Conservation (phyloP, 306 rosid species). For the Boehmeria nivea region DNA sequence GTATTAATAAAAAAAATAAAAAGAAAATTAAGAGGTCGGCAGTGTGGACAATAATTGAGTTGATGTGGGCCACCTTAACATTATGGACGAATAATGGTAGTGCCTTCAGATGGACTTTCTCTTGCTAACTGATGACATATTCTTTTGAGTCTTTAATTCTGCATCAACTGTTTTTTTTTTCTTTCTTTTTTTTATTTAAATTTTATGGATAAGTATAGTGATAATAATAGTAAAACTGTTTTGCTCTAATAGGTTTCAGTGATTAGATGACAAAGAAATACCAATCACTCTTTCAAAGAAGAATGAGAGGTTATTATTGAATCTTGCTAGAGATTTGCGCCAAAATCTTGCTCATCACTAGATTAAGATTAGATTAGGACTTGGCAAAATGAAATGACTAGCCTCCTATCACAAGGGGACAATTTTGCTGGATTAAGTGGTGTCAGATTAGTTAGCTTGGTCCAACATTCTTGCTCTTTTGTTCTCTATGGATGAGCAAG, state of each 20-base stretch:
- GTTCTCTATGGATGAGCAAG: not conserved
- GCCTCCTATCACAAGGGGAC: not conserved
- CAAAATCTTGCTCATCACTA: too few species aligned
- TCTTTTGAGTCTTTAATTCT: too few species aligned
- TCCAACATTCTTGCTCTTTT: slow-evolving; percentile 5
- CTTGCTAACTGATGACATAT: too few species aligned
- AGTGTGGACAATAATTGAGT: slow-evolving; percentile 17
- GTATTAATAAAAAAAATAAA: not conserved
- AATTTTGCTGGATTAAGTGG: not conserved
- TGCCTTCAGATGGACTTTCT: not conserved
- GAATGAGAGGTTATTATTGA: too few species aligned
- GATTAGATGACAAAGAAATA: not conserved
- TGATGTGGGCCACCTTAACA: slow-evolving; percentile 4
- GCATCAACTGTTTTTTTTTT: too few species aligned
- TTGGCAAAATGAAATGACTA: not conserved
- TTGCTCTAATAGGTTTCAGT: not conserved
- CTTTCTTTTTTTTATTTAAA: too few species aligned
- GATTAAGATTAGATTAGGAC: not conserved
- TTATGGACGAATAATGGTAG: not conserved
- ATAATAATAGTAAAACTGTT: not conserved
- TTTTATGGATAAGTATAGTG: too few species aligned
- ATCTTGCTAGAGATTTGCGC: too few species aligned
- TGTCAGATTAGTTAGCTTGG: not conserved
- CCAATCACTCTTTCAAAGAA: too few species aligned
- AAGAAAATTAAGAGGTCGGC: too few species aligned